Conservation (phyloP, 768 basidiomycete genomes). For the Kwoniella pini region DNA sequence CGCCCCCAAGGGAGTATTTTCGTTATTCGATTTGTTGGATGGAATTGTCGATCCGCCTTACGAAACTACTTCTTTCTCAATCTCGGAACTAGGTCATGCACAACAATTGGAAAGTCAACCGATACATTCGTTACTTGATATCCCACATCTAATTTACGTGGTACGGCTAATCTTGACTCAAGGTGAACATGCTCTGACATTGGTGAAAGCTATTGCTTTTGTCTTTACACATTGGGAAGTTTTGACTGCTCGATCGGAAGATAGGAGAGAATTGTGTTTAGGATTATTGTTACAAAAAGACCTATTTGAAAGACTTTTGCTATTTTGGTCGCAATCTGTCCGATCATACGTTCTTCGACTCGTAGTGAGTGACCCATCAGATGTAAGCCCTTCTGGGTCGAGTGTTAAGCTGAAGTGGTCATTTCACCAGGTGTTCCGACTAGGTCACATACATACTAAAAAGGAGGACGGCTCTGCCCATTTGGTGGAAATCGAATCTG, state of each 20-base stretch:
- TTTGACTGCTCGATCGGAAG: conserved; percentile 46
- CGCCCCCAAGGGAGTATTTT: conserved; percentile 57
- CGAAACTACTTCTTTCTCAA: conserved; percentile 21
- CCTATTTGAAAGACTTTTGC: conserved; percentile 55
- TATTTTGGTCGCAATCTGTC: conserved; percentile 56
- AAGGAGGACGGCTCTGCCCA: conserved; percentile 42
- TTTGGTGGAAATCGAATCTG: conserved; percentile 51
- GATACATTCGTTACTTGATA: conserved; percentile 50
- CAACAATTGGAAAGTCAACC: conserved; percentile 1
- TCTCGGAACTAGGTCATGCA: not conserved
- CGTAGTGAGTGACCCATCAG: conserved; percentile 53
- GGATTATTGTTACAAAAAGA: conserved; percentile 54
- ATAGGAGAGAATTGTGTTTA: conserved; percentile 55
- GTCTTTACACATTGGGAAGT: conserved; percentile 58
- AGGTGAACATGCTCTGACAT: conserved; percentile 57
- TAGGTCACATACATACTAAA: conserved; percentile 54
- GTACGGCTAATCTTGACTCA: conserved; percentile 54
- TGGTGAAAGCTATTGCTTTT: conserved; percentile 57
- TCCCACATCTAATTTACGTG: conserved; percentile 55
- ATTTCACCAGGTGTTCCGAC: conserved; percentile 51
- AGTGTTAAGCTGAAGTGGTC: not conserved
- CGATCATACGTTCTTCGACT: conserved; percentile 54
- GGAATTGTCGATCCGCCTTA: conserved; percentile 54
- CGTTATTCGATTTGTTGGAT: conserved; percentile 57
- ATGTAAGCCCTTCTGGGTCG: not conserved